Percentiles rank a stretch among this genome's conserved stretches.
Conservation (phyloP, 1,284 basidiomycete species). For the Sphagnurus paluster region DNA sequence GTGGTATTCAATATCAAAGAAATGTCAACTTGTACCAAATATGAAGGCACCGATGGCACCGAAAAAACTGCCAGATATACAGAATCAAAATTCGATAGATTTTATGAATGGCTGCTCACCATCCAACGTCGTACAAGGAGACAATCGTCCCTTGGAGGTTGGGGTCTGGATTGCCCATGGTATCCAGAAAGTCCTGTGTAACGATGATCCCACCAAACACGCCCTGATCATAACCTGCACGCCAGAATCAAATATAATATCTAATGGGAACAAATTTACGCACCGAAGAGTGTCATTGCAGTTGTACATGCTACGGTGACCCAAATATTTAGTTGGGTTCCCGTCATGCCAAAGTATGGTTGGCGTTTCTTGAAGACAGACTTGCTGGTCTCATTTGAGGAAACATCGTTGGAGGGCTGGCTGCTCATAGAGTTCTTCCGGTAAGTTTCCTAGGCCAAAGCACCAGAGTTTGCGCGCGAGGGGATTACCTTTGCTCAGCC, state of each 20-base stretch:
- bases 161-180: constrained; percentile 41
- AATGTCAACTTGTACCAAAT: constrained; percentile 28
- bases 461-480: not conserved
- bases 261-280: not conserved
- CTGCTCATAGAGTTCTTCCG: constrained; percentile 6
- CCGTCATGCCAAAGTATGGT: constrained; percentile 44
- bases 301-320: constrained; percentile 47
- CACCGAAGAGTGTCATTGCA: constrained; percentile 38
- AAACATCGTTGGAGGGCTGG: not conserved
- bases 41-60: constrained; percentile 50
- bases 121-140: constrained; percentile 48
- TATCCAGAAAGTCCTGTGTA: constrained; percentile 39
- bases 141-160: constrained; percentile 47
- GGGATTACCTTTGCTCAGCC: constrained; percentile 16
- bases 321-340: constrained; percentile 42
- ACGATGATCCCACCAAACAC: constrained; percentile 51
- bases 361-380: not conserved
- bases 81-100: too few species aligned
- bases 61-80: constrained; percentile 33
- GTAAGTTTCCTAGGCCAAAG: not conserved
- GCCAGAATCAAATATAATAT: not conserved
- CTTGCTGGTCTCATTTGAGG: not conserved
- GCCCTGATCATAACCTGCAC: constrained; percentile 47
- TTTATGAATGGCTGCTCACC: constrained; percentile 24
- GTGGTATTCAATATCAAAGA: not conserved